Conservation (phyloP, 352 stramenopile genomes). For the Phytophthora crassamura region DNA sequence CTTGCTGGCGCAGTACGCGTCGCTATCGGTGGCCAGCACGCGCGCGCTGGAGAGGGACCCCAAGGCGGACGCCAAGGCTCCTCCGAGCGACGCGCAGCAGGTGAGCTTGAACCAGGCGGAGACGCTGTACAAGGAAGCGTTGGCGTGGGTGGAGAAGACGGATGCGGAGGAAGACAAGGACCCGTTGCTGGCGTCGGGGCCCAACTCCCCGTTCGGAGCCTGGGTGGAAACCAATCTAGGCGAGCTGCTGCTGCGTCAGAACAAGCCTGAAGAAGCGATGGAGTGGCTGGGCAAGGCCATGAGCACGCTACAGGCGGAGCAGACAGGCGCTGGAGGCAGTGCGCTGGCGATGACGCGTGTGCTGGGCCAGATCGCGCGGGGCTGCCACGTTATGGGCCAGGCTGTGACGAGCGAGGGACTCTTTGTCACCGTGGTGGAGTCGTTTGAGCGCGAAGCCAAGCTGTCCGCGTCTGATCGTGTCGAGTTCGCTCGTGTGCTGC, state of each 20-base stretch:
- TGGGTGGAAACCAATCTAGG: constrained; percentile 78
- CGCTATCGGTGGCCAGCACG: constrained; percentile 58
- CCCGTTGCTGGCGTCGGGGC: constrained; percentile 50
- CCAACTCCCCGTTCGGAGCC: constrained; percentile 67
- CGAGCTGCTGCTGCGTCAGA: constrained; percentile 64
- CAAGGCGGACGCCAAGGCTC: constrained; percentile 33
- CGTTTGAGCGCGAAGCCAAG: constrained; percentile 66
- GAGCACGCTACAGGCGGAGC: constrained; percentile 60
- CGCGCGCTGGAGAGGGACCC: constrained; percentile 37
- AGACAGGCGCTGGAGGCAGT: constrained; percentile 51
- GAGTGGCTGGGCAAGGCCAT: constrained; percentile 74
- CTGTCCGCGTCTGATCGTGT: constrained; percentile 66
- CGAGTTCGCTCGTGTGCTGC: constrained; percentile 70
- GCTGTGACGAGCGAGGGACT: constrained; percentile 77
- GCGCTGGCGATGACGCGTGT: constrained; percentile 69
- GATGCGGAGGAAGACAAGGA: constrained; percentile 51
- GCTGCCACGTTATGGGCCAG: constrained; percentile 66
- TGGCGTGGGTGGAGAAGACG: constrained; percentile 66
- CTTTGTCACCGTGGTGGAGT: constrained; percentile 72
- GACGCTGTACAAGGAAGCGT: constrained; percentile 70
- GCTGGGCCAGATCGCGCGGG: constrained; percentile 70
- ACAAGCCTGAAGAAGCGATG: constrained; percentile 71
- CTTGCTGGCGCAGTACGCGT: constrained; percentile 72
- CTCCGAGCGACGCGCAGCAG: constrained; percentile 45
- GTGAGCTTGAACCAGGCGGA: constrained; percentile 71